Evolutionary conservation across 1,284 basidiomycete genomes (phyloP).

Genomic region (Fomitopsis schrenkii): DNA sequence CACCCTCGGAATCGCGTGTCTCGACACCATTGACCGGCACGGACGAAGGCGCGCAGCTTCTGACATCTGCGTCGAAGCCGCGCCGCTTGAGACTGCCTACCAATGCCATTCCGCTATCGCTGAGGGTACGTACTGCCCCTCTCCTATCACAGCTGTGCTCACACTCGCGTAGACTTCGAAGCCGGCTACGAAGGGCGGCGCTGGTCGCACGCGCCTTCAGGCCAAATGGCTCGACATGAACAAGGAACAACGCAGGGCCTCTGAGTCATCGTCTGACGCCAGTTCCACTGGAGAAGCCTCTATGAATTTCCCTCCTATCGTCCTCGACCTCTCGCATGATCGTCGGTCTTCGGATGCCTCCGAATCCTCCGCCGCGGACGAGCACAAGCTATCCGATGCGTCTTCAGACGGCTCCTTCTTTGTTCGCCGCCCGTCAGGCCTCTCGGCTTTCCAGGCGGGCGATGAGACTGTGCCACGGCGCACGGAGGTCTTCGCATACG

Average conservation of each 20-base stretch:
- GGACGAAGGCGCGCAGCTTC: neutral
- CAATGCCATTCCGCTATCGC: neutral
- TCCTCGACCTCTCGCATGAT: neutral
- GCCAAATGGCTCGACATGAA: neutral
- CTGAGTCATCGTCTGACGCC: neutral
- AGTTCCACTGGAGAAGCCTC: neutral
- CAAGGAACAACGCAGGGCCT: neutral
- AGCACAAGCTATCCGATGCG: neutral
- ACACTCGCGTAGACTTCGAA: neutral
- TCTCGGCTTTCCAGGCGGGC: neutral
- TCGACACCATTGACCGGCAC: neutral
- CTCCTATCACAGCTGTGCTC: neutral
- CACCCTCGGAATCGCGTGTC: neutral
- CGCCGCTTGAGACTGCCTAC: neutral
- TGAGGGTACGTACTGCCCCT: neutral
- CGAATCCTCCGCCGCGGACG: neutral
- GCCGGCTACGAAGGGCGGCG: neutral
- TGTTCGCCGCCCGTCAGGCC: neutral
- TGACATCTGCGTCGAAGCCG: neutral
- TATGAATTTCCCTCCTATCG: neutral
- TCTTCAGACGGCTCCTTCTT: neutral
- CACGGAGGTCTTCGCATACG: neutral
- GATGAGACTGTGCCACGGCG: neutral
- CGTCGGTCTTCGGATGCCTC: neutral
- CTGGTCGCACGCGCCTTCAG: slow-evolving; percentile 4